phyloP scores from a whole-genome alignment of 2,329 filamentous ascomycete genomes.

The Xylariaceae sp. region DNA sequence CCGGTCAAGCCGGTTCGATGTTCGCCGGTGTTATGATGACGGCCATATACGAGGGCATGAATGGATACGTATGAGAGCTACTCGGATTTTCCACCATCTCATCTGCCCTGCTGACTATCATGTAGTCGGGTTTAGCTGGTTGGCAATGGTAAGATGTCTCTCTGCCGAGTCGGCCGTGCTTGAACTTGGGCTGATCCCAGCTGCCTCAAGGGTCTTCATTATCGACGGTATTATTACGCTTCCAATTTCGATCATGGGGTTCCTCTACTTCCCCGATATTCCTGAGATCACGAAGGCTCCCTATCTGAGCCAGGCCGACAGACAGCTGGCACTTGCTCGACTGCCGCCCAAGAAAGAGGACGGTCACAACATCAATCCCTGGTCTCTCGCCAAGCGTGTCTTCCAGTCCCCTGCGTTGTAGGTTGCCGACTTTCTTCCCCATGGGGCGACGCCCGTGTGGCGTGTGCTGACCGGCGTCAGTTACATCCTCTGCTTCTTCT shows the following conservation, averaged over 20 bases:
- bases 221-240: constrained; percentile 41
- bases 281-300: constrained; percentile 31
- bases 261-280: constrained; percentile 34
- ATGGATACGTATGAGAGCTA: constrained; percentile 30
- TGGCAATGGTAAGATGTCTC: constrained; percentile 43
- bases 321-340: constrained; percentile 18
- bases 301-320: constrained; percentile 26
- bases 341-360: constrained; percentile 25
- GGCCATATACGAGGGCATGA: constrained; percentile 21
- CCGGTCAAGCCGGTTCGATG: constrained; percentile 44
- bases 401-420: constrained; percentile 20
- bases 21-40: constrained; percentile 44
- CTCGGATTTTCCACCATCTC: not conserved
- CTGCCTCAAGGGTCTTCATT: constrained; percentile 4
- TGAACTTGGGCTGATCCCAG: no score
- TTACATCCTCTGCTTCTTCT: constrained; percentile 32
- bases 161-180: no score
- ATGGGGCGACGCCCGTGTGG: no score
- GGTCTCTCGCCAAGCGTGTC: constrained; percentile 19
- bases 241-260: constrained; percentile 39
- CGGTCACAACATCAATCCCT: constrained; percentile 24
- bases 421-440: no score
- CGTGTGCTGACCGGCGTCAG: no score
- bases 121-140: constrained; percentile 28
- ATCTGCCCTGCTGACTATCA: not conserved